A percentile compares a stretch with the other conserved stretches of the same genome.
These are phyloP conservation scores for Saturnispora ahearnii DNA, from an alignment of 805 yeast genomes.

Conservation along the genomic window DNA sequence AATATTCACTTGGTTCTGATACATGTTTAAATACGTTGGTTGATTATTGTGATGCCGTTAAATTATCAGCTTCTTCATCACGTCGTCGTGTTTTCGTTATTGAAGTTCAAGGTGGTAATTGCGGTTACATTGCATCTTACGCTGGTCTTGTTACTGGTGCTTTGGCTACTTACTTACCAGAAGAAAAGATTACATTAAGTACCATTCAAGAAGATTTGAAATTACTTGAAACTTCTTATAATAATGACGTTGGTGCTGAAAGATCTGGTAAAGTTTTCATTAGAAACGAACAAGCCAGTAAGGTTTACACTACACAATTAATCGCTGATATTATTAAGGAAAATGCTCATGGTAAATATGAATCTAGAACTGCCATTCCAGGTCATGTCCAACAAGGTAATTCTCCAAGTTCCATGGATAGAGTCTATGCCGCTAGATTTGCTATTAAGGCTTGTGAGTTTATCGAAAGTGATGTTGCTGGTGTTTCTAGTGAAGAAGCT, in stretches of 20 bases:
- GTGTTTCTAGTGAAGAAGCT: constrained; percentile 14
- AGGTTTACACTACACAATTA: constrained; percentile 71
- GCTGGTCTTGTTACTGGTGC: constrained; percentile 87
- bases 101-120: constrained; percentile 97
- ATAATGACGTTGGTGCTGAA: constrained; percentile 65
- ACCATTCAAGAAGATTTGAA: constrained; percentile 71
- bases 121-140: constrained; percentile 86
- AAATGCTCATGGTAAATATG: constrained; percentile 59
- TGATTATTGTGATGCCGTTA: constrained; percentile 88
- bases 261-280: constrained; percentile 80
- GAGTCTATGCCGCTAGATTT: constrained; percentile 80
- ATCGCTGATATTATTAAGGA: constrained; percentile 80
- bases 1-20: constrained; percentile 89
- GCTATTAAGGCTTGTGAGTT: constrained; percentile 87
- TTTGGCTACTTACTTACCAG: constrained; percentile 85
- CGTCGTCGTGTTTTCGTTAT: constrained; percentile 92
- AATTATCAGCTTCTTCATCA: constrained; percentile 90
- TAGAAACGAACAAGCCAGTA: constrained; percentile 76
- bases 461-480: constrained; percentile 47
- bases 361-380: constrained; percentile 90
- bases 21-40: constrained; percentile 90
- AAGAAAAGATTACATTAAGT: constrained; percentile 59
- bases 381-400: constrained; percentile 99
- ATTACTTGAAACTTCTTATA: constrained; percentile 57
- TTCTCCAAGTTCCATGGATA: constrained; percentile 87